Percentiles rank a stretch among this genome's conserved stretches.
Conservation (phyloP, 2,329 filamentous ascomycete species). For the Pseudogymnoascus sp. region DNA sequence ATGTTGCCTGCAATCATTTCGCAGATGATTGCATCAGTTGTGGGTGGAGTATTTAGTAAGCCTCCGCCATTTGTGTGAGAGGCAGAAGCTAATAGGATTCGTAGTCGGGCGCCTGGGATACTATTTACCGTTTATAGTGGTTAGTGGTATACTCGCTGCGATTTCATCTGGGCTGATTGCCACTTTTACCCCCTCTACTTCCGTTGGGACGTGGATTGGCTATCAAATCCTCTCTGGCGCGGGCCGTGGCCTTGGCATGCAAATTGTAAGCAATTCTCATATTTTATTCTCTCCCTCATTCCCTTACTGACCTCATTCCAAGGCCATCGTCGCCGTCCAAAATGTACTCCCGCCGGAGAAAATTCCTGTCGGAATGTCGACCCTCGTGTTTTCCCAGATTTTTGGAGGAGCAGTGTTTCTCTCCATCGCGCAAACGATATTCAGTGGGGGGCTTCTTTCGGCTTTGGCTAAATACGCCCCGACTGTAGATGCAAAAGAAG, state of each 20-base stretch:
- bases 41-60: conserved; percentile 18
- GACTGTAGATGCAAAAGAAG: conserved; percentile 21
- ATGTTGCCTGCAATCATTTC: conserved; percentile 19
- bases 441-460: conserved; percentile 18
- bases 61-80: conserved; percentile 13
- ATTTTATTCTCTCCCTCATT: conserved; percentile 12
- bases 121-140: conserved; percentile 27
- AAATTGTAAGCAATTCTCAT: conserved; percentile 17
- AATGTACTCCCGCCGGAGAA: conserved; percentile 21
- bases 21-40: conserved; percentile 13
- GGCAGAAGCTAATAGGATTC: conserved; percentile 10
- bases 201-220: conserved; percentile 18
- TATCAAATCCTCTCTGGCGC: conserved; percentile 23
- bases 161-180: conserved; percentile 28
- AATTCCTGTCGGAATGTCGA: conserved; percentile 26
- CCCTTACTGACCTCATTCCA: conserved; percentile 3
- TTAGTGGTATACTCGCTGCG: conserved; percentile 22
- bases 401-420: conserved; percentile 27
- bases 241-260: conserved; percentile 18
- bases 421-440: conserved; percentile 24
- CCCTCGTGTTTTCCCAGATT: conserved; percentile 28
- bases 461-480: conserved; percentile 28
- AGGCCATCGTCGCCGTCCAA: conserved; percentile 28
- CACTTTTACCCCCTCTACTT: conserved; percentile 19
- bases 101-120: conserved; percentile 27